Evolutionary conservation across 140 eudicot species (phyloP).

Genomic region (Senecio squalidus): DNA sequence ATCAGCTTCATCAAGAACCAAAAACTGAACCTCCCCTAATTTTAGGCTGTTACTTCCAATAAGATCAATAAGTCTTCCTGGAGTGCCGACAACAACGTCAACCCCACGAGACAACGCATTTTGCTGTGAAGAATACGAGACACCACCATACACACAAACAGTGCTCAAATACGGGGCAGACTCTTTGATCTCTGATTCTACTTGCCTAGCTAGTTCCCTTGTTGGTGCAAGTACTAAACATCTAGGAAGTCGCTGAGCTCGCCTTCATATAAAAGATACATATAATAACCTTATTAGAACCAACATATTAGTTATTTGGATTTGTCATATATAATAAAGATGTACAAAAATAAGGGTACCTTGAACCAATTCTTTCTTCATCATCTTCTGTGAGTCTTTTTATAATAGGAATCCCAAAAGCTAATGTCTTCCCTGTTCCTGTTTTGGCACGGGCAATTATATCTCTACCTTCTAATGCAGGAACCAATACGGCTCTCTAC

Average conservation of each 20-base stretch:
- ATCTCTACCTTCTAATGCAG: constrained; percentile 90
- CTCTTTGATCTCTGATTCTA: constrained; percentile 84
- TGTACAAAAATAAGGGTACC: constrained; percentile 14
- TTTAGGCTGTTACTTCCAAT: constrained; percentile 66
- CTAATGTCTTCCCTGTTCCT: constrained; percentile 94
- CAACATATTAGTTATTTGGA: constrained; percentile 2
- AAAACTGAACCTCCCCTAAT: constrained; percentile 67
- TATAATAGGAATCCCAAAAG: constrained; percentile 89
- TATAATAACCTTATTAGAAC: background rate
- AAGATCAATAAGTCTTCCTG: constrained; percentile 93
- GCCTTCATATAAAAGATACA: constrained; percentile 32
- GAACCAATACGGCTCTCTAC: constrained; percentile 91
- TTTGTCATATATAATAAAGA: too few relatives aligned
- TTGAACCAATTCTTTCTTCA: constrained; percentile 51
- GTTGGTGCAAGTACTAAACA: constrained; percentile 91
- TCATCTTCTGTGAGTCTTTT: constrained; percentile 61
- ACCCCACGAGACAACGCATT: constrained; percentile 82
- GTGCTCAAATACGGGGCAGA: constrained; percentile 93
- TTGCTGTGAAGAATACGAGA: constrained; percentile 66
- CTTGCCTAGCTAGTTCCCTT: constrained; percentile 91
- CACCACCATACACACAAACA: constrained; percentile 96
- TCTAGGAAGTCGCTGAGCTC: constrained; percentile 75
- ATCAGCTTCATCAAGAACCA: constrained; percentile 98
- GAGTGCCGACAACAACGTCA: constrained; percentile 96
- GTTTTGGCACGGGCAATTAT: constrained; percentile 97